phyloP scores from a whole-genome alignment of 192 early-diverging fungal species.

The Rhizoclosmatium globosum region DNA sequence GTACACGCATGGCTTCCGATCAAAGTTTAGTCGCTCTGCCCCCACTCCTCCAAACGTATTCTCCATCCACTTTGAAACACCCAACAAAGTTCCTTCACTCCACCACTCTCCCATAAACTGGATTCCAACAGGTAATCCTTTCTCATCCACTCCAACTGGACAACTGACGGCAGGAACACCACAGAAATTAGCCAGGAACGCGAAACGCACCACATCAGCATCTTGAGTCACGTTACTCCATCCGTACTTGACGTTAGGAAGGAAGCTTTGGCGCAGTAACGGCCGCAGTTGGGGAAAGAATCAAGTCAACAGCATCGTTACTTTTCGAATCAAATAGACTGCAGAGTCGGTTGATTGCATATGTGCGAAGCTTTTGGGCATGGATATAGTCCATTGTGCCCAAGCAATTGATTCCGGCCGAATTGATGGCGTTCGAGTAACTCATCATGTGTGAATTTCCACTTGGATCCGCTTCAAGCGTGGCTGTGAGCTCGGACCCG shows the following conservation, averaged over 20 bases:
- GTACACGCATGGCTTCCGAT: too few relatives aligned
- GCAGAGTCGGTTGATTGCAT: slow-evolving; percentile 7
- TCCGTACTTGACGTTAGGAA: slow-evolving; percentile 50
- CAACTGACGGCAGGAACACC: slow-evolving; percentile 72
- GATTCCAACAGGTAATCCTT: slow-evolving; percentile 68
- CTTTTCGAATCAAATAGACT: not conserved
- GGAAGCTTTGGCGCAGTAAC: slow-evolving; percentile 66
- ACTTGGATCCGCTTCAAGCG: not conserved
- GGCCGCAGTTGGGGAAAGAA: slow-evolving; percentile 67
- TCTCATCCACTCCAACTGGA: slow-evolving; percentile 63
- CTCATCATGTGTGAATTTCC: not conserved
- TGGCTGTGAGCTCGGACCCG: slow-evolving; percentile 59
- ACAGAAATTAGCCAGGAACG: slow-evolving; percentile 66
- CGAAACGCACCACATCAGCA: slow-evolving; percentile 60
- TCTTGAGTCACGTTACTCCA: slow-evolving; percentile 56
- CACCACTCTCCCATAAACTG: slow-evolving; percentile 76
- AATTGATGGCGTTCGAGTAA: not conserved
- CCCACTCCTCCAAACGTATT: not conserved
- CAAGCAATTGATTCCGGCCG: not conserved
- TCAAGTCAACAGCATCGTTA: slow-evolving; percentile 37
- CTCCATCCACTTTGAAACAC: slow-evolving; percentile 38
- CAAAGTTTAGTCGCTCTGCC: too few relatives aligned
- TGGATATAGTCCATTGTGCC: slow-evolving; percentile 24
- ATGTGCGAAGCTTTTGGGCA: slow-evolving; percentile 30
- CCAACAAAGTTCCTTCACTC: slow-evolving; percentile 66